Conservation (phyloP, 2,329 filamentous ascomycete species). For the Talaromyces sp. region DNA sequence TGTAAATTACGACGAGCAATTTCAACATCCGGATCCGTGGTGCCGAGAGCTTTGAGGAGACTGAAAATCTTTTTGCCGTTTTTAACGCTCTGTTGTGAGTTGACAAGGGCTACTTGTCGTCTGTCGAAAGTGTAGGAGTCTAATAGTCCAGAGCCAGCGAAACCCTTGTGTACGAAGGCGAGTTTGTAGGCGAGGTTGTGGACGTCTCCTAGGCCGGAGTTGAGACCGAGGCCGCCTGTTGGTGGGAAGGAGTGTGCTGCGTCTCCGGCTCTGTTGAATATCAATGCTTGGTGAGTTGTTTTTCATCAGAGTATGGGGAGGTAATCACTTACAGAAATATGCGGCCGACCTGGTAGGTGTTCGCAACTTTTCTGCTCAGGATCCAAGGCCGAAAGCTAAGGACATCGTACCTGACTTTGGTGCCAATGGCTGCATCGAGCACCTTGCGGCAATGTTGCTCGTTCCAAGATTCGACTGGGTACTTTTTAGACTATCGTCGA, state of each 20-base stretch:
- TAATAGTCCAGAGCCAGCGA: neutral
- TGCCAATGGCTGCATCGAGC: neutral
- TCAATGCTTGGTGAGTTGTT: neutral
- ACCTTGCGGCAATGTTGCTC: neutral
- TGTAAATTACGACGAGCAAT: neutral
- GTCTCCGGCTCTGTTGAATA: neutral
- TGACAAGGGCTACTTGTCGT: neutral
- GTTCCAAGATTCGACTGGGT: neutral
- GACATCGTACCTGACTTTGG: neutral
- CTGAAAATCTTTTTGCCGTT: neutral
- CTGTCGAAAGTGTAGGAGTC: neutral
- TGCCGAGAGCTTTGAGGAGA: neutral
- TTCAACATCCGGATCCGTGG: neutral
- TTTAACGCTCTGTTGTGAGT: neutral
- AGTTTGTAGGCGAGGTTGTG: neutral
- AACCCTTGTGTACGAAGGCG: neutral
- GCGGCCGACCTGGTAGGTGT: neutral
- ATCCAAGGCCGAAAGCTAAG: neutral
- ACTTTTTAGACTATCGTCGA: neutral
- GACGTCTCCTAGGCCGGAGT: neutral
- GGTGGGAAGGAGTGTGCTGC: neutral
- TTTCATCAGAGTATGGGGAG: neutral
- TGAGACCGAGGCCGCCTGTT: neutral
- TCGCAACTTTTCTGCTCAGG: neutral
- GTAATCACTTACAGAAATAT: neutral